phyloP scores from a whole-genome alignment of 306 rosid species.

The Trifolium dubium region DNA sequence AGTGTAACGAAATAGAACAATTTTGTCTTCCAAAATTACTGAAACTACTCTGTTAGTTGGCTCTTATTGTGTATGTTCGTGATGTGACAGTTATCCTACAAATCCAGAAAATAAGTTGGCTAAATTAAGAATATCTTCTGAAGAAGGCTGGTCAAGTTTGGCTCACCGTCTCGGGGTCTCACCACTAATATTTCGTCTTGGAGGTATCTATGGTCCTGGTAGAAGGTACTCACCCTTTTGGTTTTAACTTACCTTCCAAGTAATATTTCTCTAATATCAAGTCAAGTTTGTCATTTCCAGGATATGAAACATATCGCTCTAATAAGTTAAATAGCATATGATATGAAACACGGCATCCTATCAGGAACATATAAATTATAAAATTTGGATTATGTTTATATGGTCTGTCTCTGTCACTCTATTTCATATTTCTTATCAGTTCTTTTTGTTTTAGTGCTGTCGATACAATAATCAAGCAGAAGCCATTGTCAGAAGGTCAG shows the following conservation, averaged over 20 bases:
- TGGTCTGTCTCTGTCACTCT: neutral
- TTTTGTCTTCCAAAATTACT: conserved; percentile 38
- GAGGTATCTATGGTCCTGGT: conserved; percentile 96
- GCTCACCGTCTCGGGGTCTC: conserved; percentile 59
- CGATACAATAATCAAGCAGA: conserved; percentile 72
- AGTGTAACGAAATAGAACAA: conserved; percentile 42
- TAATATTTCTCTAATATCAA: conserved; percentile 12
- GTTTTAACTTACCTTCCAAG: conserved; percentile 18
- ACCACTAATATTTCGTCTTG: conserved; percentile 70
- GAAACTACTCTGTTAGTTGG: conserved; percentile 38
- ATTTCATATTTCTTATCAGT: too few relatives aligned
- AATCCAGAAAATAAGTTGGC: conserved; percentile 61
- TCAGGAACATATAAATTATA: conserved; percentile 19
- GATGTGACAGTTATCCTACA: conserved; percentile 65
- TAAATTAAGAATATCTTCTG: conserved; percentile 71
- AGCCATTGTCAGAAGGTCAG: conserved; percentile 64
- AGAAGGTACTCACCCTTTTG: conserved; percentile 69
- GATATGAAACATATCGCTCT: neutral
- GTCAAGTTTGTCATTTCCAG: conserved; percentile 11
- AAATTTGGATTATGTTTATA: conserved; percentile 7
- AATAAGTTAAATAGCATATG: neutral
- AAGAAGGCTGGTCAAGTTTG: conserved; percentile 76
- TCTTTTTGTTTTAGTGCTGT: conserved; percentile 60
- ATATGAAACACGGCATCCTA: neutral
- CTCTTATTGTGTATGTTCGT: conserved; percentile 39